Base-by-base conservation (phyloP, 371 early-diverging fungal species). In the Funneliformis caledonium region DNA sequence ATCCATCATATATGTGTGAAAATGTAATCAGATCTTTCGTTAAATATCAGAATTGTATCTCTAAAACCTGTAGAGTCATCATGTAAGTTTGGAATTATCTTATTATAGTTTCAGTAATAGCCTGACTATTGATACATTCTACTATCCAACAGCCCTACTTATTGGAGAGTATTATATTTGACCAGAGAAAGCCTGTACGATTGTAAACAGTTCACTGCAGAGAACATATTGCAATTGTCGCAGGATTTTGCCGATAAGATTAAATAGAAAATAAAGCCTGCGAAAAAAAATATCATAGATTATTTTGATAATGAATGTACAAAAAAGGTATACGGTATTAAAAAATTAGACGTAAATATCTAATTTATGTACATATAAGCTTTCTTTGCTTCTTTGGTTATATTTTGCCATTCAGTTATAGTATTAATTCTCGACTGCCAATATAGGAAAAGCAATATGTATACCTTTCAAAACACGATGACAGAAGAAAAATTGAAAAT, bases 311-410 rank as follows among this genome's bases (percentile, higher is more conserved):
- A 1, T 50, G 50, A 73, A 26, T 73, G 73, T 43, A 50, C 16
- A 19, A 73, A 43, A 45, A 73, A 50, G 26, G 50, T 8, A 42
- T 50, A 73, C 37, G 69, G 37, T 45, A 42, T 42, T 56, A 31
- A 26, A 73, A 52, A 73, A 50, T n/a, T 73, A 8, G 22, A 73
- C 47, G n/a, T 19, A 73, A 73, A 52, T 14, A 48, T 73, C 33
- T 52, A 73, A 26, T 73, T 73, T 73, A 73, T 73, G 73, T 73
- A 73, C n/a, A 52, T 73, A 52, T 52, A 52, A 33, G 73, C 50
- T 73, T 73, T 73, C n/a, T 73, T 47, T 68, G 42, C 50, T 73
- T 73, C n/a, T 73, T 47, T 68, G 42, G n/a, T 73, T 50, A 50
- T 73, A 50, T 73, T 73, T 50, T 73, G 22, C 37, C 12, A 22